Base-by-base conservation (phyloP, 306 rosid genomes). In the Fagus sylvatica region DNA sequence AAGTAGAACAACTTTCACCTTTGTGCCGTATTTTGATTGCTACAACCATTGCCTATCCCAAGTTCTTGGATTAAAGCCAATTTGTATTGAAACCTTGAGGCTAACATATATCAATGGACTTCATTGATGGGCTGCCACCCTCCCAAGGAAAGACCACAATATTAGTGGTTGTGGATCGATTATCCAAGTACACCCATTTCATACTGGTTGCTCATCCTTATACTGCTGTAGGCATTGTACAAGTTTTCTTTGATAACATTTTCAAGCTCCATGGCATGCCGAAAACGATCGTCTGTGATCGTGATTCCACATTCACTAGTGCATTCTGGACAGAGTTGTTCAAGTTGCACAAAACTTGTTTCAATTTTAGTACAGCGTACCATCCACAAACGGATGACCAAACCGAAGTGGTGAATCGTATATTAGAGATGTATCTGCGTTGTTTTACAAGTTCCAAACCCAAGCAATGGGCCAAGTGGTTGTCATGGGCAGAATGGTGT, bases 71-170 rank as follows among this genome's bases (percentile, higher is more conserved):
- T n/a, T n/a, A n/a, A n/a, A n/a, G n/a, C n/a, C n/a, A n/a, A n/a
- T n/a, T n/a, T n/a, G n/a, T n/a, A n/a, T n/a, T n/a, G n/a, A n/a
- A n/a, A n/a, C n/a, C n/a, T n/a, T n/a, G n/a, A n/a, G n/a, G n/a
- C n/a, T n/a, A n/a, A n/a, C n/a, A n/a, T n/a, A n/a, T 76, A 0
- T 65, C 74, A 6, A 39, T 76, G 42, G 74, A 76, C 22, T 66
- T 76, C 10, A 53, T 76, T 13, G 28, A 39, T 4, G 80, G 67
- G 1, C 5, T 67, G 4, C 80, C 70, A 0, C 2, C 0, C 0
- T 56, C 32, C 0, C 1, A 53, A 4, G 43, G 43, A 0, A 5
- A 7, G 0, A 1, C 10, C 1, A 1, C 39, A 0, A 74, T 74
- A 4, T 19, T 74, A 8, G 57, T 60, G 1, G 43, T 74, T 0